Evolutionary conservation across 1,284 basidiomycete genomes (phyloP), one percentile per base, ranked within the genome.

Genomic region (Coriolopsis trogii): DNA sequence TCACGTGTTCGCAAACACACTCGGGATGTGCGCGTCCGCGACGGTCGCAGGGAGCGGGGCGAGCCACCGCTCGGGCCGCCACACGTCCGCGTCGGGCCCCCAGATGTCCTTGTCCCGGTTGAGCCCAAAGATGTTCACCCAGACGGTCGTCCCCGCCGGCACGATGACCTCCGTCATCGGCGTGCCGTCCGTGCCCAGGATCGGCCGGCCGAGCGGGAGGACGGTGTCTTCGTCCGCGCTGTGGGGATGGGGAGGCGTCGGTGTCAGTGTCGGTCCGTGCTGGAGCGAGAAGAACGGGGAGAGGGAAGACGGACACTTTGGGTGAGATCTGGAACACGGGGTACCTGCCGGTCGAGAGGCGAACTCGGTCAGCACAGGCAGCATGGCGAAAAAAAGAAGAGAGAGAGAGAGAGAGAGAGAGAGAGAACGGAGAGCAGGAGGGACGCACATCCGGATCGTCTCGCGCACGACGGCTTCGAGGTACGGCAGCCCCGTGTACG

Each of bases 391-490:
- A n/a, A n/a, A n/a, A n/a, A n/a, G n/a, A n/a, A n/a, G n/a, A n/a
- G n/a, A n/a, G n/a, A n/a, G n/a, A n/a, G n/a, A n/a, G n/a, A n/a
- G n/a, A n/a, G n/a, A n/a, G n/a, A n/a, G n/a, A n/a, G n/a, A n/a
- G n/a, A n/a, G n/a, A n/a, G n/a, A n/a, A n/a, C n/a, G n/a, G n/a
- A n/a, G n/a, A n/a, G n/a, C n/a, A n/a, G n/a, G n/a, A n/a, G n/a
- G 70, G 65, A 72, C 68, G 44, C 69, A 68, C 36, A 75, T 52
- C 7, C 76, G 70, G 6, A 78, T 62, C 1, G 71, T 69, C 45
- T 70, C 69, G 44, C 58, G 55, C 16, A 53, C 34, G 51, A 88
- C 75, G 0, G 81, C 78, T 53, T 87, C 80, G 10, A 88, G 73
- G 61, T 81, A 85, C 0, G 77, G 44, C 1, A 68, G 58, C 26